Conservation (phyloP, 2,329 filamentous ascomycete species). For the Hirsutella minnesotensis region DNA sequence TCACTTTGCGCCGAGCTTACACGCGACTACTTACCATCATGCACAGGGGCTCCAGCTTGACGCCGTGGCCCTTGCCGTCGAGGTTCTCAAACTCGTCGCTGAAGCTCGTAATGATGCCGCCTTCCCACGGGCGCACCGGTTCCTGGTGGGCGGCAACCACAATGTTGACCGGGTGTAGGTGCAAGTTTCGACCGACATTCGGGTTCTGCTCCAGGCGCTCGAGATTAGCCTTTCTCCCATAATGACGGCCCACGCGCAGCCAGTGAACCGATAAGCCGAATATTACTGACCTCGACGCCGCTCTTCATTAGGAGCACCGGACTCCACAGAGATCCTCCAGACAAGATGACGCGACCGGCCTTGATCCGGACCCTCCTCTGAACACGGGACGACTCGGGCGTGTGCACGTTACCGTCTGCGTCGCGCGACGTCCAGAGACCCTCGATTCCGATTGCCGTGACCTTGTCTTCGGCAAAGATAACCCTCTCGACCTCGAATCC, state of each 20-base stretch:
- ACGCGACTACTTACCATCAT: conserved; percentile 45
- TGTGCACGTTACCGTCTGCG: conserved; percentile 43
- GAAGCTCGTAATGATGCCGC: conserved; percentile 68
- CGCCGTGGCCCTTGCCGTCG: conserved; percentile 68
- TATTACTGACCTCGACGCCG: conserved; percentile 51
- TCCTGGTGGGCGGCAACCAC: conserved; percentile 54
- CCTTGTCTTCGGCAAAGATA: conserved; percentile 48
- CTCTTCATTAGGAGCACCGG: conserved; percentile 68
- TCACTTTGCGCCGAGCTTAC: neutral
- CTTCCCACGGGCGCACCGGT: conserved; percentile 58
- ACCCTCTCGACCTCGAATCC: conserved; percentile 64
- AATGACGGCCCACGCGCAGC: too few relatives aligned
- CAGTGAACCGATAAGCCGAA: too few relatives aligned
- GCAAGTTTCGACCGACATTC: conserved; percentile 71
- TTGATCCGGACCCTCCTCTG: conserved; percentile 56
- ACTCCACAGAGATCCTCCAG: conserved; percentile 63
- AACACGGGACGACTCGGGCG: conserved; percentile 31
- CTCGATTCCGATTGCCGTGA: conserved; percentile 55
- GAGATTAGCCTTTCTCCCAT: too few relatives aligned
- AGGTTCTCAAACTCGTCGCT: conserved; percentile 70
- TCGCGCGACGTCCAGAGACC: conserved; percentile 69
- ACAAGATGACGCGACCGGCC: conserved; percentile 71
- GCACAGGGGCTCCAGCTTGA: conserved; percentile 64
- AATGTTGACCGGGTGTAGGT: conserved; percentile 63
- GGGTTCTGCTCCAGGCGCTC: conserved; percentile 39